Evolutionary conservation across 305 asterid species (phyloP).

Genomic region (Euphrasia arctica): DNA sequence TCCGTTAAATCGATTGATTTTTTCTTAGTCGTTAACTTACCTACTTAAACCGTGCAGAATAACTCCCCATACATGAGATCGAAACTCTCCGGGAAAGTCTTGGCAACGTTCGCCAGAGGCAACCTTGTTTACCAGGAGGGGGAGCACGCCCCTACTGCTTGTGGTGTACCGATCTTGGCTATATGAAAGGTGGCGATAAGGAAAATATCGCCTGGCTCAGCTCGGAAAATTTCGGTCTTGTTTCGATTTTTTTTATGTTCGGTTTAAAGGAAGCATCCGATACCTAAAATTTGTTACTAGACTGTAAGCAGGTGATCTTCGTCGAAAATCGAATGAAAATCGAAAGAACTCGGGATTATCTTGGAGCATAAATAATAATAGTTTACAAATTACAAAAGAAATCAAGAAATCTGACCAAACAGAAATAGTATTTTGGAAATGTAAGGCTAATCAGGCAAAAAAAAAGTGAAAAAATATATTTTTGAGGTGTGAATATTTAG

Average conservation of each 20-base stretch:
- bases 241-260: constrained; percentile 15
- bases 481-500: no score
- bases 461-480: no score
- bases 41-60: constrained; percentile 42
- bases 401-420: no score
- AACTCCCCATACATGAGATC: constrained; percentile 90
- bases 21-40: neutral
- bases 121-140: constrained; percentile 68
- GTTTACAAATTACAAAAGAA: no score
- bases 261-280: neutral
- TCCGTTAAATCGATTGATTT: no score
- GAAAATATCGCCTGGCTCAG: neutral
- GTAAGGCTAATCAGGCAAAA: no score
- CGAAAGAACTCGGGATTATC: no score
- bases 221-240: neutral
- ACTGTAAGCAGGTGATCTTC: neutral
- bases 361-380: no score
- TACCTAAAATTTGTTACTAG: neutral
- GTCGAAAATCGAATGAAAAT: no score
- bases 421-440: no score
- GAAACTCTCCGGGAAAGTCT: constrained; percentile 66
- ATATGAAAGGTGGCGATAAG: constrained; percentile 24
- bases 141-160: constrained; percentile 70
- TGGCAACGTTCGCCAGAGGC: constrained; percentile 79
- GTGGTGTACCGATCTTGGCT: constrained; percentile 65